Evolutionary conservation across 768 basidiomycete genomes (phyloP).

Genomic region (Austroboletus festivus): DNA sequence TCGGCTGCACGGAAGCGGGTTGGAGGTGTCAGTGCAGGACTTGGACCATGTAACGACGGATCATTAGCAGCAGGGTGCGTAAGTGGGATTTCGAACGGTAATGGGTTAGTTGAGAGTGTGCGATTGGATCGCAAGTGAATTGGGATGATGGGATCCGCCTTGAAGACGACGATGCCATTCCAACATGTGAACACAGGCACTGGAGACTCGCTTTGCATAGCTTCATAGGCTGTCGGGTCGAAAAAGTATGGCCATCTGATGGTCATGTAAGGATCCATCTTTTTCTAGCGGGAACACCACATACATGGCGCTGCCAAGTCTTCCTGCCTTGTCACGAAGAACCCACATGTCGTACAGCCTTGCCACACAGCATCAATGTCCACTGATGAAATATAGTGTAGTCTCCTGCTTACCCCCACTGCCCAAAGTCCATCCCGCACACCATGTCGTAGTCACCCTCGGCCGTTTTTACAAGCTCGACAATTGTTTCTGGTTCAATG

Average conservation of each 20-base stretch:
- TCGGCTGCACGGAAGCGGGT: constrained; percentile 15
- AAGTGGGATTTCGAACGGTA: constrained; percentile 12
- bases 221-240: constrained; percentile 34
- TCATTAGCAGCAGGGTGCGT: constrained; percentile 16
- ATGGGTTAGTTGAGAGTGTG: constrained; percentile 35
- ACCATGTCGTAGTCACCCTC: constrained; percentile 42
- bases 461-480: constrained; percentile 38
- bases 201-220: constrained; percentile 37
- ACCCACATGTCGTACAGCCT: constrained; percentile 25
- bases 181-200: constrained; percentile 45
- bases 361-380: background rate
- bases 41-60: constrained; percentile 12
- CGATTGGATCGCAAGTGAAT: constrained; percentile 35
- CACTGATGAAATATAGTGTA: background rate
- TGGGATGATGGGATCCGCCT: constrained; percentile 41
- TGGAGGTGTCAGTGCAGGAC: constrained; percentile 18
- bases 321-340: constrained; percentile 17
- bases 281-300: background rate
- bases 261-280: too few species aligned
- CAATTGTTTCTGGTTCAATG: constrained; percentile 37
- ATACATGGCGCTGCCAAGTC: constrained; percentile 14
- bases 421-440: constrained; percentile 39
- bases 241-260: constrained; percentile 41
- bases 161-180: constrained; percentile 43
- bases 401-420: constrained; percentile 31